Base-by-base conservation (phyloP, 2,329 filamentous ascomycete genomes). In the Fusarium sp. region DNA sequence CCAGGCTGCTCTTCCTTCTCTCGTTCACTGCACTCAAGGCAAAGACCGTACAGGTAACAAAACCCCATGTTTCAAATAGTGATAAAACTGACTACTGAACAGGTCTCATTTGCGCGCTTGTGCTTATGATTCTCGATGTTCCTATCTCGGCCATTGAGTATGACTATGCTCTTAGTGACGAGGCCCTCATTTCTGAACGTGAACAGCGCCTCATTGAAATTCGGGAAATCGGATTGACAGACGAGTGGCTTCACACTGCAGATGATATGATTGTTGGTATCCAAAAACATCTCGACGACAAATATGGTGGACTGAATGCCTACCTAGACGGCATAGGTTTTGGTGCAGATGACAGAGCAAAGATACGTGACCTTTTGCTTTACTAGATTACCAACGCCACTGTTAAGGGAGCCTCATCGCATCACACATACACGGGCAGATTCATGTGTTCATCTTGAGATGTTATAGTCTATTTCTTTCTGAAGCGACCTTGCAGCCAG, bases 401-500 rank as follows among this genome's bases (percentile, higher is more conserved):
- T 28, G 20, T 6, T 11, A 48, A 22, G 26, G 45, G 13, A 20
- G n/a, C 15, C 8, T 36, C 18, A 36, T 62, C n/a, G 38, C 61
- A 47, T 10, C 15, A 38, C 44, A 26, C 24, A 51, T 50, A 39
- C 8, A 8, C 17, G 35, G 30, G 18, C 26, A n/a, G 30, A 54
- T 57, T 22, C 14, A 14, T 18, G 12, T 50, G 20, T 58, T 70
- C 20, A 60, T 54, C 45, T 75, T 62, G 38, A 45, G 54, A 73
- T 73, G 61, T 70, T 70, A 35, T 77, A 74, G 54, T 83, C 80
- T 85, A 88, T 84, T 86, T 87, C 84, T 95, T 96, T 78, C 87
- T 90, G 82, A 96, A 97, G 8, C 91, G 90, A 36, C 93, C 94
- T 83, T 97, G 94, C 81, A 97, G 90, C 95, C 96, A 99, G 85